phyloP scores from a whole-genome alignment of 768 basidiomycete species.

The Amanita jacksonii region DNA sequence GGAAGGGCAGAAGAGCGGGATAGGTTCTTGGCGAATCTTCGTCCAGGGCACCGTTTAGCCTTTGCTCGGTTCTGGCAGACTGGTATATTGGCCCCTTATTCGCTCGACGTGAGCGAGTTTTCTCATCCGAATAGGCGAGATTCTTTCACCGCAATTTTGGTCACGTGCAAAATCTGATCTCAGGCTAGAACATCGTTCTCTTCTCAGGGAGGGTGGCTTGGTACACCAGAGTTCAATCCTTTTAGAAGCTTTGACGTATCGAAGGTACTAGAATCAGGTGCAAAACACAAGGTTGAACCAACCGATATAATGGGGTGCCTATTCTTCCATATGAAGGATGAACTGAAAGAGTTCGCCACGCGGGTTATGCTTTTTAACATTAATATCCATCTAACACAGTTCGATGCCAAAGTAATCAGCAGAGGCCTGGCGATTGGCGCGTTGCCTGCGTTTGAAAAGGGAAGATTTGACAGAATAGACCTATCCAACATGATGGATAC shows the following conservation, averaged over 20 bases:
- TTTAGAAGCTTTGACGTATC: constrained; percentile 41
- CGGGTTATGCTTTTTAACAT: constrained; percentile 27
- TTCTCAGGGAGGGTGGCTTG: constrained; percentile 35
- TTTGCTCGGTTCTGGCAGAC: constrained; percentile 28
- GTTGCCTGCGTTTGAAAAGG: constrained; percentile 26
- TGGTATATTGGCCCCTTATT: constrained; percentile 30
- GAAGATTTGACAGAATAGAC: constrained; percentile 32
- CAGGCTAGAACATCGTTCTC: constrained; percentile 33
- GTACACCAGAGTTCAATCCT: constrained; percentile 31
- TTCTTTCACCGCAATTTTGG: constrained; percentile 1
- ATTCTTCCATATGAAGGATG: constrained; percentile 34
- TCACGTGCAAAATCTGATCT: not conserved
- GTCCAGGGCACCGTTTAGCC: constrained; percentile 30
- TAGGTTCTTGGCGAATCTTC: constrained; percentile 27
- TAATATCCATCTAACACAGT: constrained; percentile 30
- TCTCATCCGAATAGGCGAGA: constrained; percentile 30
- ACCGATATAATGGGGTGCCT: constrained; percentile 31
- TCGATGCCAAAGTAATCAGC: constrained; percentile 32
- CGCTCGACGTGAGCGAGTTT: constrained; percentile 23
- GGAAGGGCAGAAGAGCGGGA: constrained; percentile 32
- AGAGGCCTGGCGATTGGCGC: constrained; percentile 28
- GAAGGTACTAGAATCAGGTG: constrained; percentile 29
- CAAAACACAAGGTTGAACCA: constrained; percentile 22
- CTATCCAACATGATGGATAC: constrained; percentile 26
- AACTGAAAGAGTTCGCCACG: constrained; percentile 27